These are phyloP conservation scores for Beta corolliflora DNA, from an alignment of 179 eudicot genomes.

Conservation along the genomic window DNA sequence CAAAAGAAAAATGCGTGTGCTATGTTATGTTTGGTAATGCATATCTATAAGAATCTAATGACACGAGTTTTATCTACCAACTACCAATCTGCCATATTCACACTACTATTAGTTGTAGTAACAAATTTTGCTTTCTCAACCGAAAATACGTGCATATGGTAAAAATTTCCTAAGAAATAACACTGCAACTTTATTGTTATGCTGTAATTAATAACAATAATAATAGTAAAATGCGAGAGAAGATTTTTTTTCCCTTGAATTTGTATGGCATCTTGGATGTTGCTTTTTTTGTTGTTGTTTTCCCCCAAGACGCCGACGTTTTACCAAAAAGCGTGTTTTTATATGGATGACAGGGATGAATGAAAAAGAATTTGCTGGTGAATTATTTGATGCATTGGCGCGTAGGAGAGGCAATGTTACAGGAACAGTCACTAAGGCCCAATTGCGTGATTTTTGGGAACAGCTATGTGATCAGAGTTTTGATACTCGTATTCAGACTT, in stretches of 20 bases:
- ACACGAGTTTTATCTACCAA: not conserved
- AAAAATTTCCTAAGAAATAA: no score
- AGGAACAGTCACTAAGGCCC: conserved; percentile 57
- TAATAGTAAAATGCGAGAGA: not conserved
- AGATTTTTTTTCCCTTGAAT: no score
- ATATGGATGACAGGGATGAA: conserved; percentile 69
- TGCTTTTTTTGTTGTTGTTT: not conserved
- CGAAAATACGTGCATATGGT: not conserved
- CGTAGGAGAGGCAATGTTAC: conserved; percentile 63
- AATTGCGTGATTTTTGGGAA: conserved; percentile 90
- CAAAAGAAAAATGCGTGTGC: not conserved
- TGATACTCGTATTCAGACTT: conserved; percentile 86
- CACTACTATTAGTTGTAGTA: not conserved
- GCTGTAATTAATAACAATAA: not conserved
- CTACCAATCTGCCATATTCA: not conserved
- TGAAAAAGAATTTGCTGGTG: conserved; percentile 88
- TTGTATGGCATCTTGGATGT: no score
- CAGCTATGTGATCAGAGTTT: conserved; percentile 88
- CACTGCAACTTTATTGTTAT: not conserved
- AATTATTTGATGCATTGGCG: conserved; percentile 81
- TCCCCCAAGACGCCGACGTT: conserved; percentile 11
- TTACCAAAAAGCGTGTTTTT: not conserved
- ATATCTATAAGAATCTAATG: not conserved
- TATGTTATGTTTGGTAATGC: not conserved
- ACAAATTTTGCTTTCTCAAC: conserved; percentile 3